Conservation (phyloP, 352 stramenopile species). For the Pythium volutum region DNA sequence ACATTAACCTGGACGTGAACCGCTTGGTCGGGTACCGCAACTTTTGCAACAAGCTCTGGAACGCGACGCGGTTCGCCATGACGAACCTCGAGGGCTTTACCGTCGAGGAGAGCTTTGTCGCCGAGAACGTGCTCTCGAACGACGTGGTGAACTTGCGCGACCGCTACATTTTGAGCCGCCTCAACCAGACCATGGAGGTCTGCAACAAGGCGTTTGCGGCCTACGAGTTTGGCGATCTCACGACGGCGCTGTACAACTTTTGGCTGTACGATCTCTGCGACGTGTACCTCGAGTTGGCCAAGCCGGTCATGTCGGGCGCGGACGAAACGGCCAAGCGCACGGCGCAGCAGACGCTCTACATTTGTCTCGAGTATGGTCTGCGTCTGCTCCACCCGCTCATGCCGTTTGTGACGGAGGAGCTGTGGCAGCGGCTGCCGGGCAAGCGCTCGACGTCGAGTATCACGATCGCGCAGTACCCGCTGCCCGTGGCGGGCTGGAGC, state of each 20-base stretch:
- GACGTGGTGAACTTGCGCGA: slow-evolving; percentile 61
- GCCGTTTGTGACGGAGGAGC: slow-evolving; percentile 97
- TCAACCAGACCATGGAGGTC: slow-evolving; percentile 70
- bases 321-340: slow-evolving; percentile 69
- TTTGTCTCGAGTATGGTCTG: slow-evolving; percentile 79
- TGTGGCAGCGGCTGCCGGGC: slow-evolving; percentile 85
- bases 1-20: slow-evolving; percentile 99
- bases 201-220: slow-evolving; percentile 84
- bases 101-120: slow-evolving; percentile 49
- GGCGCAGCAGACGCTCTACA: slow-evolving; percentile 82
- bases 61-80: slow-evolving; percentile 98
- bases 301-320: slow-evolving; percentile 93
- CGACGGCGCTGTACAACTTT: slow-evolving; percentile 95
- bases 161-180: slow-evolving; percentile 81
- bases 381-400: slow-evolving; percentile 97
- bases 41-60: slow-evolving; percentile 99
- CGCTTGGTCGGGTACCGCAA: slow-evolving; percentile 98
- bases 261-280: slow-evolving; percentile 99
- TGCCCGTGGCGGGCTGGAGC: slow-evolving; percentile 73
- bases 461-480: slow-evolving; percentile 78
- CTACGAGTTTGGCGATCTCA: slow-evolving; percentile 97
- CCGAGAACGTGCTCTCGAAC: slow-evolving; percentile 62
- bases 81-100: slow-evolving; percentile 91
- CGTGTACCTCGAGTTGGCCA: slow-evolving; percentile 99
- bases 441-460: slow-evolving; percentile 68